phyloP scores from a whole-genome alignment of 2,329 filamentous ascomycete genomes.

The Conoideocrella luteorostrata region DNA sequence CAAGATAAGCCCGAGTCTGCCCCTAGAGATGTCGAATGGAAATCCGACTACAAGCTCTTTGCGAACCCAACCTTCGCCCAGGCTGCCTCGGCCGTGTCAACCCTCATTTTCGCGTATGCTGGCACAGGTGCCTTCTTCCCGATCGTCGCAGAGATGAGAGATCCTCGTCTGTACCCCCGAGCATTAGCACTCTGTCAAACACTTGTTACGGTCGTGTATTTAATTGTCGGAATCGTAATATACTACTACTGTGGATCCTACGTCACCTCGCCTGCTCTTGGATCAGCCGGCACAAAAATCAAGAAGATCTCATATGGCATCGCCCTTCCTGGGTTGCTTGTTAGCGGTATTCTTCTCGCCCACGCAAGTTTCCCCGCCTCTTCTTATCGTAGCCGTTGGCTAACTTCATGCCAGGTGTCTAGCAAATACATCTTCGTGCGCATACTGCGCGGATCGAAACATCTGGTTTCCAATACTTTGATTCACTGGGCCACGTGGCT shows the following conservation, averaged over 20 bases:
- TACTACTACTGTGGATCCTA: conserved; percentile 40
- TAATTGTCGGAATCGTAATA: conserved; percentile 29
- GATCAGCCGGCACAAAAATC: conserved; percentile 33
- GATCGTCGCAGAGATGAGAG: conserved; percentile 26
- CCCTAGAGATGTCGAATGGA: too few species aligned
- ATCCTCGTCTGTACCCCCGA: conserved; percentile 21
- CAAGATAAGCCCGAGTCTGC: too few species aligned
- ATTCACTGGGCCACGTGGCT: conserved; percentile 25
- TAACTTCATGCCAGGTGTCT: background rate
- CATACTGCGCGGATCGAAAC: conserved; percentile 21
- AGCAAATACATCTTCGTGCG: conserved; percentile 25
- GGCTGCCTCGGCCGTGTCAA: conserved; percentile 23
- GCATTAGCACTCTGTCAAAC: conserved; percentile 20
- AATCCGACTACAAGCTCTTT: conserved; percentile 22
- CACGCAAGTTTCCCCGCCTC: conserved; percentile 18
- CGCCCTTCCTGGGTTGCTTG: conserved; percentile 24
- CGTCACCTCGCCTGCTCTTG: conserved; percentile 40
- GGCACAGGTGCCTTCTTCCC: conserved; percentile 29
- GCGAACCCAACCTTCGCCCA: conserved; percentile 22
- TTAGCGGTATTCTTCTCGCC: conserved; percentile 19
- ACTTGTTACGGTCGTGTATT: conserved; percentile 25
- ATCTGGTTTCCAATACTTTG: conserved; percentile 19
- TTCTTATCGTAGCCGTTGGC: background rate
- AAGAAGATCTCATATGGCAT: conserved; percentile 40
- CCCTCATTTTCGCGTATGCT: conserved; percentile 30